Evolutionary conservation across 139 green algal genomes (phyloP), one percentile per base, ranked within the genome.

Genomic region (Chlorella vulgaris): DNA sequence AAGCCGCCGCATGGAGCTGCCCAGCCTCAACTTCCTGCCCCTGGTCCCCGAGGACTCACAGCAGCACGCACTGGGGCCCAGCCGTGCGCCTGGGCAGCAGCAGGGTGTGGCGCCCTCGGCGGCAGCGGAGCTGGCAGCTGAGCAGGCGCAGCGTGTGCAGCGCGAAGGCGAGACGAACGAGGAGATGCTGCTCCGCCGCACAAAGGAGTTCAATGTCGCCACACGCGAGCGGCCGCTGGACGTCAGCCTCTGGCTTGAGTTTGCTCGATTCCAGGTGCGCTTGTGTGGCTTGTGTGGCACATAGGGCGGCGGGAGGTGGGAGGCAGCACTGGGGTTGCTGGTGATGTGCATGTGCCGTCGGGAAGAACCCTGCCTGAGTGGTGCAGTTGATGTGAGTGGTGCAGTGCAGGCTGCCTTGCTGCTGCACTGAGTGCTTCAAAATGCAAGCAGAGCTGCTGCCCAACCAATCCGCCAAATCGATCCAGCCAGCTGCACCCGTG

Each of bases 241-340:
- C 68, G 40, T 93, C 51, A 74, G 90, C 78, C 75, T 96, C 21
- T 98, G 94, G 94, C 88, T 98, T 39, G 85, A 91, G 66, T 98
- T 94, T 86, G 93, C 94, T 4, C 74, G 74, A 0, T 98, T 96
- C 70, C 94, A 98, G 86, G 90, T 87, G 53, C 0, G 66, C 7
- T 7, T n/a, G n/a, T 2, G 5, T 26, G 31, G 69, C 28, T 33
- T 18, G 28, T 76, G 69, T 26, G 24, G 40, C 1, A 39, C 7
- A 26, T 26, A 6, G 61, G 43, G 18, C 2, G 19, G 19, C n/a
- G 43, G n/a, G 3, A 66, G 50, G 70, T 6, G n/a, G 70, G 29
- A n/a, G 31, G 42, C n/a, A 47, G 7, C 47, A 50, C 28, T 6
- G 65, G 24, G 4, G 35, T 2, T 33, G 47, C 10, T 74, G 35